A percentile compares a stretch with the other conserved stretches of the same genome.
Conservation (phyloP, 352 stramenopile genomes). For the Phytophthora megakarya region DNA sequence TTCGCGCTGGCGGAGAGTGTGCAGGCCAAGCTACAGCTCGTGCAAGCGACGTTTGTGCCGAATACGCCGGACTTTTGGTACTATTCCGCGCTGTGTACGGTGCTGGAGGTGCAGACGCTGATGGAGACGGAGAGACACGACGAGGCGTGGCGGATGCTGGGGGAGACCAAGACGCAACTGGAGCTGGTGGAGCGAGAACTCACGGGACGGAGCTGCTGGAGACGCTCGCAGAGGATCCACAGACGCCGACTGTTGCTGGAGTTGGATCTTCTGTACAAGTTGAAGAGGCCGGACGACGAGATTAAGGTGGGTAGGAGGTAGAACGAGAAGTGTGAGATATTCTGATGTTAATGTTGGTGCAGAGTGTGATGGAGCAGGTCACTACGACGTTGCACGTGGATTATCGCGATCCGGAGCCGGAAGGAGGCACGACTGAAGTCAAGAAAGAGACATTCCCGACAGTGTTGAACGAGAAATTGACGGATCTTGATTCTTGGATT, state of each 20-base stretch:
- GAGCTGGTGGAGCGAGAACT: constrained; percentile 33
- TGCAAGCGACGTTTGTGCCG: constrained; percentile 27
- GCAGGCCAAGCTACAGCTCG: constrained; percentile 35
- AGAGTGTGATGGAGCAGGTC: constrained; percentile 31
- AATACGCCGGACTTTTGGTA: constrained; percentile 33
- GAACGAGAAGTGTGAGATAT: background rate
- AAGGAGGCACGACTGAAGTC: constrained; percentile 14
- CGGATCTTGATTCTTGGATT: constrained; percentile 31
- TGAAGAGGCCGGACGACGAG: constrained; percentile 32
- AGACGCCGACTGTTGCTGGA: constrained; percentile 44
- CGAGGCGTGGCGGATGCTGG: constrained; percentile 29
- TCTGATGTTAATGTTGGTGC: constrained; percentile 15
- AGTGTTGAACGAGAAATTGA: constrained; percentile 15
- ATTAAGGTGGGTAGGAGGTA: constrained; percentile 18
- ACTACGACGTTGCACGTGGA: constrained; percentile 26
- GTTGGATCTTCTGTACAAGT: constrained; percentile 44
- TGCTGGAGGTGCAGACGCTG: constrained; percentile 48
- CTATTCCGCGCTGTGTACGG: constrained; percentile 36
- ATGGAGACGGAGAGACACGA: constrained; percentile 22
- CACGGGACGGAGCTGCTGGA: constrained; percentile 14
- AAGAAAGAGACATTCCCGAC: constrained; percentile 36
- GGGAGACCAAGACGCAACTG: constrained; percentile 21
- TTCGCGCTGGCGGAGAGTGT: constrained; percentile 37
- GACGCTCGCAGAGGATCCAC: constrained; percentile 39
- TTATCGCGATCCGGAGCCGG: constrained; percentile 32